These are phyloP conservation scores for Nemania sp. DNA, from an alignment of 2,329 filamentous ascomycete species.

Conservation along the genomic window DNA sequence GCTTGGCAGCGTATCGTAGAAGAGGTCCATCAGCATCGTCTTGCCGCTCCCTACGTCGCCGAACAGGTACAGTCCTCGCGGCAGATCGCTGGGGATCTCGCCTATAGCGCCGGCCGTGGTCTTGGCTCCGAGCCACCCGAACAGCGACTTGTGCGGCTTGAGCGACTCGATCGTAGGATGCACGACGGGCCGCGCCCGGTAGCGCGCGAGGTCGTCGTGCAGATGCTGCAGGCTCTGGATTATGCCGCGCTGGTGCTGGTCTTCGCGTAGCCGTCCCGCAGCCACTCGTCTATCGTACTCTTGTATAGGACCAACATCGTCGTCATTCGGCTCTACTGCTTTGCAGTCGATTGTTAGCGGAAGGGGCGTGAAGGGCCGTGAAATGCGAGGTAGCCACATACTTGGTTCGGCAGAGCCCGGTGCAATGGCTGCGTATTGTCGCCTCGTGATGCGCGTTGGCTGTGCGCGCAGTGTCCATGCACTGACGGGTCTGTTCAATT, in stretches of 20 bases:
- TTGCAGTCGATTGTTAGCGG: conserved; percentile 9
- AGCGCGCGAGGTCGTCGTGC: conserved; percentile 77
- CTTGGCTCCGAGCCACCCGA: conserved; percentile 63
- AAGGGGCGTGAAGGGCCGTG: neutral
- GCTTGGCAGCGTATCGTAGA: conserved; percentile 86
- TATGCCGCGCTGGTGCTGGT: conserved; percentile 89
- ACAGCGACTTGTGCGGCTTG: conserved; percentile 59
- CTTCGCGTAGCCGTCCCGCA: conserved; percentile 74
- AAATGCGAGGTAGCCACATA: conserved; percentile 20
- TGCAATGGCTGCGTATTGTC: conserved; percentile 29
- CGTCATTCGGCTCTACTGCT: conserved; percentile 28
- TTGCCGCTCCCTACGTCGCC: conserved; percentile 97
- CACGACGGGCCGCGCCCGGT: conserved; percentile 72
- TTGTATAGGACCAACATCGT: conserved; percentile 70
- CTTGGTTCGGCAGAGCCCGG: conserved; percentile 26
- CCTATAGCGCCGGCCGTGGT: conserved; percentile 45
- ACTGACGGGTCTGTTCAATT: neutral
- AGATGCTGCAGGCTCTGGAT: conserved; percentile 88
- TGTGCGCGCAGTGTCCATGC: conserved; percentile 1
- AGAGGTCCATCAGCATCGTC: conserved; percentile 99
- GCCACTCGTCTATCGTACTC: conserved; percentile 87
- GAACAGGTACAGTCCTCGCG: conserved; percentile 90
- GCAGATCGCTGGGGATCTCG: conserved; percentile 71
- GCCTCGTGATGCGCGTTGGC: conserved; percentile 16
- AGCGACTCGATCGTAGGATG: conserved; percentile 76